Evolutionary conservation across 495 filamentous ascomycete species (phyloP), one percentile per base, ranked within the genome.

Genomic region (Astrocystis sublimbata): DNA sequence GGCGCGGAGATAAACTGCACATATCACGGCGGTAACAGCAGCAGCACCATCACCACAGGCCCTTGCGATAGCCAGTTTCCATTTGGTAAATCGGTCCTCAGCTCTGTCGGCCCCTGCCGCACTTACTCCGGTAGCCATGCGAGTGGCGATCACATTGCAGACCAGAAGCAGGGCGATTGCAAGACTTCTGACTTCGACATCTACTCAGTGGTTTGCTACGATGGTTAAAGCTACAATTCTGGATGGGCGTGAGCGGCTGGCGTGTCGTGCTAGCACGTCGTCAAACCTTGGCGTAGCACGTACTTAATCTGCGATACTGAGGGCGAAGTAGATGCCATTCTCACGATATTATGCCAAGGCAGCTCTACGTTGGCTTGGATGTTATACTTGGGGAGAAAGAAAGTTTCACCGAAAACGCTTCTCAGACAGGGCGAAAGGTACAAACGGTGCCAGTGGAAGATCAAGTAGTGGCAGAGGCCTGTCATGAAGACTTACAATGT

Each of bases 1-100:
- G 65, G 65, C 10, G 62, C 46, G 21, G 65, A 58, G 8, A 64
- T 67, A 51, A 40, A 47, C 35, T 63, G 61, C 45, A 58, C 53
- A 3, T 63, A 46, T 17, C 35, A 63, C 12, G 46, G 53, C 53
- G 17, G 2, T 2, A 47, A 58, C 53, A 21, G 33, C 40, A 58
- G 33, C 36, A 23, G 2, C 2, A 47, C 51, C 53, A 21, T 31
- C 40, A 58, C 24, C 36, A 45, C 43, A 7, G 28, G 30, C 8
- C 41, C 61, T 13, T 63, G 61, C 45, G 52, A 33, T n/a, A 54
- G 52, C 8, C 61, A 63, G 13, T 58, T 63, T 45, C 52, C 61
- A 0, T 52, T 63, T 12, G 61, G 52, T 42, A 50, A 51, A 24
- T 63, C 61, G 33, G 61, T 58, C 23, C 23, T 63, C 36, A 58